Evolutionary conservation across 2,329 filamentous ascomycete species (phyloP), one percentile per base, ranked within the genome.

Genomic region (Apiospora phragmitis): DNA sequence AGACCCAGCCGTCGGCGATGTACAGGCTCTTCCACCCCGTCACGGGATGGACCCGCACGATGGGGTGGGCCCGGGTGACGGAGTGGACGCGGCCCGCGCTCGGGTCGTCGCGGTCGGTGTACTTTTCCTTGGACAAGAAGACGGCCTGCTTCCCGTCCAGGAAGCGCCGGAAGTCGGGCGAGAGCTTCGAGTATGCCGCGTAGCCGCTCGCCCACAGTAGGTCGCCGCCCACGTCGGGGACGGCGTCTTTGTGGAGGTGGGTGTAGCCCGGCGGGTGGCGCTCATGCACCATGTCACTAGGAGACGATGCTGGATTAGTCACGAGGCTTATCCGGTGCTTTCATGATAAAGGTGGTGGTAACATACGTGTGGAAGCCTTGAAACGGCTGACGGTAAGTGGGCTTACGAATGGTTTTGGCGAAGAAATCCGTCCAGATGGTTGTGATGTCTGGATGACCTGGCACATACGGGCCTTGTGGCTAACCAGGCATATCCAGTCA

Each of bases 1-100:
- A 82, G 0, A 87, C 89, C 82, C 89, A 86, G 4, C 85, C 81
- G 29, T 86, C 82, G 73, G 89, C 90, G 1, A 90, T 87, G 80
- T 82, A 90, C 4, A 90, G 80, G 0, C 85, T 81, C 77, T 70
- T 70, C 68, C 68, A 70, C 5, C 59, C 59, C 14, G 68, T 70
- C 35, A 67, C 68, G 42, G 68, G 68, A 41, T 70, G 68, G 2
- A 69, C 68, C 11, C 68, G 6, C 21, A 70, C 68, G 21, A 70
- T 43, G 32, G 68, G 68, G 32, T 70, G 68, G 6, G 42, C 41
- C 14, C 68, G 35, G 29, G 51, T 43, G 18, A 49, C 59, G n/a
- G n/a, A n/a, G 16, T 35, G 59, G 21, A 41, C 51, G 14, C 59
- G 55, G 0, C 59, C 59, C 9, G 24, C 35, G 2, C 5, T 12